These are phyloP conservation scores for Coemansia sp. DNA, from an alignment of 192 early-diverging fungal genomes.

Conservation along the genomic window DNA sequence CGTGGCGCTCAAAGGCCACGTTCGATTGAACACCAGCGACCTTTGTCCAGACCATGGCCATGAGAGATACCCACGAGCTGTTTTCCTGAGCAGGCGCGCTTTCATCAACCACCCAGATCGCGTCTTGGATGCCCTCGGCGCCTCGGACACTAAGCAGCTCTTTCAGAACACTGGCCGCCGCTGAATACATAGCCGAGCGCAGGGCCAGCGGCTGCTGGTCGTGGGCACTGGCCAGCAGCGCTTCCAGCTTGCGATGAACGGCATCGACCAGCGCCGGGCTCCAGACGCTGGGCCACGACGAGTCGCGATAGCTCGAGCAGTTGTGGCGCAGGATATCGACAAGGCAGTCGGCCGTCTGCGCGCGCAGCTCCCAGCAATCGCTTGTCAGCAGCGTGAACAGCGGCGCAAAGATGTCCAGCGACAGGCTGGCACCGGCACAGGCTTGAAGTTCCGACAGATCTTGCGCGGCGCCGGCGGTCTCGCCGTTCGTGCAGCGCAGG, in stretches of 20 bases:
- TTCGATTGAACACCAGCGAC: conserved; percentile 4
- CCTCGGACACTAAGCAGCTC: conserved; percentile 19
- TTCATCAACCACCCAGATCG: conserved; percentile 16
- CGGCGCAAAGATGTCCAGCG: conserved; percentile 27
- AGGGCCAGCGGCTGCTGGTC: not conserved
- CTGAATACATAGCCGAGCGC: conserved; percentile 16
- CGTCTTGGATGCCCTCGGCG: conserved; percentile 1
- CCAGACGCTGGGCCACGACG: conserved; percentile 9
- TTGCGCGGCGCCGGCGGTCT: not conserved
- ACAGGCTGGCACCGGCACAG: conserved; percentile 1
- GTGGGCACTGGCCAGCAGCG: conserved; percentile 13
- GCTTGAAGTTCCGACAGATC: not conserved
- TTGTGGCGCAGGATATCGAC: conserved; percentile 27
- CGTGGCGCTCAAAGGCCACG: conserved; percentile 11
- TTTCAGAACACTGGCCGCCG: conserved; percentile 16
- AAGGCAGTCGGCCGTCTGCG: conserved; percentile 43
- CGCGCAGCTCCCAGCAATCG: conserved; percentile 12
- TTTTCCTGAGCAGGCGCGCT: conserved; percentile 10
- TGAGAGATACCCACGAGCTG: conserved; percentile 25
- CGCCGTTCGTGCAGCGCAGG: conserved; percentile 5
- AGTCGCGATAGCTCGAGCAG: not conserved
- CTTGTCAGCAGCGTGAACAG: conserved; percentile 39
- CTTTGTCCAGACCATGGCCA: conserved; percentile 28
- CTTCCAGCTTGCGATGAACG: conserved; percentile 26
- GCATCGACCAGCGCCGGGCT: conserved; percentile 14